phyloP scores from a whole-genome alignment of 208 protist genomes.

The Angomonas ambiguus region DNA sequence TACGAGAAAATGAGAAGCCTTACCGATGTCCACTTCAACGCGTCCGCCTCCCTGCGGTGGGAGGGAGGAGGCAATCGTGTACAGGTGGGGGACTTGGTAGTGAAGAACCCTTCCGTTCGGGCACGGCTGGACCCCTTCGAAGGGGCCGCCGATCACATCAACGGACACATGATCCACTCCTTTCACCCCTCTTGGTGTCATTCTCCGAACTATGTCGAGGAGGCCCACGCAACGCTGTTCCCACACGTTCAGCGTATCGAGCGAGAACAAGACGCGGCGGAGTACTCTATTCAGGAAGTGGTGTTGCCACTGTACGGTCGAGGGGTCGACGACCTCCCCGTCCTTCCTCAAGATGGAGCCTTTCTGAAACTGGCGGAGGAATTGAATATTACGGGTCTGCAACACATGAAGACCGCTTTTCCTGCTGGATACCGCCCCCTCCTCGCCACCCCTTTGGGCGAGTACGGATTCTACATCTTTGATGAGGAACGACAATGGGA shows the following conservation, averaged over 20 bases:
- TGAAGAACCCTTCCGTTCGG: not conserved
- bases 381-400: slow-evolving; percentile 49
- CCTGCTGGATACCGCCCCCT: slow-evolving; percentile 54
- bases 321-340: slow-evolving; percentile 11
- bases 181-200: slow-evolving; percentile 51
- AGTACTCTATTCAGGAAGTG: slow-evolving; percentile 48
- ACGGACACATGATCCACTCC: slow-evolving; percentile 44
- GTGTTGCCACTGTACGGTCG: slow-evolving; percentile 53
- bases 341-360: slow-evolving; percentile 22
- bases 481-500: slow-evolving; percentile 73
- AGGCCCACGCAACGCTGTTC: not conserved
- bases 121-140: slow-evolving; percentile 43
- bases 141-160: slow-evolving; percentile 61
- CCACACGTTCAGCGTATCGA: not conserved
- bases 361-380: slow-evolving; percentile 40
- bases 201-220: not conserved
- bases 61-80: slow-evolving; percentile 33
- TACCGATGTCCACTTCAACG: slow-evolving; percentile 81
- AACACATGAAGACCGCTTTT: slow-evolving; percentile 46
- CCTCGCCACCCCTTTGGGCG: slow-evolving; percentile 26
- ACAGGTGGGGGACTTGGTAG: slow-evolving; percentile 53
- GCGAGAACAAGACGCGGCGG: slow-evolving; percentile 26
- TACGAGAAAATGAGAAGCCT: slow-evolving; percentile 66
- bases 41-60: slow-evolving; percentile 65
- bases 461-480: slow-evolving; percentile 42